Conservation (phyloP, 2,329 filamentous ascomycete species). For the Colletotrichum chlorophyti region DNA sequence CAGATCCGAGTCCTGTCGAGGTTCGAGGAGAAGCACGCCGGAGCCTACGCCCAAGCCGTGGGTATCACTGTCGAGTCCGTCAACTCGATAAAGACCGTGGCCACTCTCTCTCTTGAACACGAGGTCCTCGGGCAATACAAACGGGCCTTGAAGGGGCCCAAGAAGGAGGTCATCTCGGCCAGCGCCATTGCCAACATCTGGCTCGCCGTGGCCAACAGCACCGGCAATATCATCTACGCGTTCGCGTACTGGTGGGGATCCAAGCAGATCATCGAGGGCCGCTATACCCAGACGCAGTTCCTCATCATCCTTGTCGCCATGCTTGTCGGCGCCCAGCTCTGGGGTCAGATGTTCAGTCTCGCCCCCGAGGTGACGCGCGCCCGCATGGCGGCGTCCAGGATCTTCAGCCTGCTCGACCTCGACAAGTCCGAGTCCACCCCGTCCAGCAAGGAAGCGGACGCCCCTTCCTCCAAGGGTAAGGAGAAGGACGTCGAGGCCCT, state of each 20-base stretch:
- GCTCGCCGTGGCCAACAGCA: slow-evolving; percentile 65
- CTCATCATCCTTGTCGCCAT: slow-evolving; percentile 77
- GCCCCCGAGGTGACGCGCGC: slow-evolving; percentile 78
- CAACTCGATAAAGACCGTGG: slow-evolving; percentile 68
- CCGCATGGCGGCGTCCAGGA: slow-evolving; percentile 63
- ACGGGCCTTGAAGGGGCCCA: slow-evolving; percentile 54
- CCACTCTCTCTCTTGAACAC: slow-evolving; percentile 60
- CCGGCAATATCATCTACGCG: slow-evolving; percentile 73
- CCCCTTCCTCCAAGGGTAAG: slow-evolving; percentile 28
- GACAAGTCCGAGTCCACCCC: slow-evolving; percentile 34
- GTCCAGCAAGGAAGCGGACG: slow-evolving; percentile 29
- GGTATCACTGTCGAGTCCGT: slow-evolving; percentile 72
- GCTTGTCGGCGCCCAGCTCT: slow-evolving; percentile 75
- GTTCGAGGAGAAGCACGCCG: slow-evolving; percentile 68
- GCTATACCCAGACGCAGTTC: slow-evolving; percentile 72
- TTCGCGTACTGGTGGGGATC: slow-evolving; percentile 84
- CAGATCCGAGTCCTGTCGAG: slow-evolving; percentile 67
- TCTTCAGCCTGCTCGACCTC: slow-evolving; percentile 58
- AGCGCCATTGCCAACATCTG: slow-evolving; percentile 62
- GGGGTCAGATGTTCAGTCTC: slow-evolving; percentile 77
- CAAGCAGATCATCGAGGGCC: slow-evolving; percentile 70
- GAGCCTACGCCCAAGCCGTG: slow-evolving; percentile 69
- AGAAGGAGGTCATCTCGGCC: slow-evolving; percentile 59
- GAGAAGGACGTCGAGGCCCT: slow-evolving; percentile 48
- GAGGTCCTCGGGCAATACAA: slow-evolving; percentile 61